Conservation (phyloP, 1,284 basidiomycete species). For the Mycosarcoma mackinlayi region DNA sequence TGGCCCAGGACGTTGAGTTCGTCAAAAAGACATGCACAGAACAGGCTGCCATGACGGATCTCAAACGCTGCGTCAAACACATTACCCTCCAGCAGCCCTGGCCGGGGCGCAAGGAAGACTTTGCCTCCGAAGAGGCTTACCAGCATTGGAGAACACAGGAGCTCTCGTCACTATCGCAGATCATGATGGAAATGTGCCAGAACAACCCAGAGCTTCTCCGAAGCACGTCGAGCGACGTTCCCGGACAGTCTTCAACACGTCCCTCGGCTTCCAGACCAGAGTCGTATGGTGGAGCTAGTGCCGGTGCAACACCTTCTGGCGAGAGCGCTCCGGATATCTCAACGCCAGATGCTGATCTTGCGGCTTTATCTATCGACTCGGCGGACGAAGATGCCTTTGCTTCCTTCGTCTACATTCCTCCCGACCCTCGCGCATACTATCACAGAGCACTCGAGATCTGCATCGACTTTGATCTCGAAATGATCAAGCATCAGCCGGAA, state of each 20-base stretch:
- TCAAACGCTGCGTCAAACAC: slow-evolving; percentile 87
- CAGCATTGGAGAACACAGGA: slow-evolving; percentile 86
- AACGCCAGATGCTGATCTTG: slow-evolving; percentile 37
- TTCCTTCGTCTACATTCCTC: slow-evolving; percentile 84
- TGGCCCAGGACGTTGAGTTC: slow-evolving; percentile 81
- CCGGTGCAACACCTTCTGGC: slow-evolving; percentile 8
- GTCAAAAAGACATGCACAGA: slow-evolving; percentile 80
- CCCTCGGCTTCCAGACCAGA: slow-evolving; percentile 21
- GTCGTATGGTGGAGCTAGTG: slow-evolving; percentile 14
- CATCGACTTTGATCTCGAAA: slow-evolving; percentile 85
- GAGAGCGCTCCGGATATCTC: slow-evolving; percentile 18
- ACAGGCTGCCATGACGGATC: slow-evolving; percentile 62
- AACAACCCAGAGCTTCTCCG: slow-evolving; percentile 87
- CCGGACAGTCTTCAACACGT: slow-evolving; percentile 20
- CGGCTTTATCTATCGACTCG: slow-evolving; percentile 20
- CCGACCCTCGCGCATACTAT: slow-evolving; percentile 86
- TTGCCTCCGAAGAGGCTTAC: slow-evolving; percentile 81
- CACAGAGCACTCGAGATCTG: slow-evolving; percentile 84
- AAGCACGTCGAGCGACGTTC: slow-evolving; percentile 69
- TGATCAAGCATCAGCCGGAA: slow-evolving; percentile 89
- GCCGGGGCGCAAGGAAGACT: slow-evolving; percentile 87
- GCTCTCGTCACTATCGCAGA: slow-evolving; percentile 83
- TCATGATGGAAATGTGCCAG: slow-evolving; percentile 88
- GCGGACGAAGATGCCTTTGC: slow-evolving; percentile 55
- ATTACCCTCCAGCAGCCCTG: slow-evolving; percentile 85